These are phyloP conservation scores for Calonectria fujianensis DNA, from an alignment of 2,329 filamentous ascomycete genomes.

Conservation along the genomic window DNA sequence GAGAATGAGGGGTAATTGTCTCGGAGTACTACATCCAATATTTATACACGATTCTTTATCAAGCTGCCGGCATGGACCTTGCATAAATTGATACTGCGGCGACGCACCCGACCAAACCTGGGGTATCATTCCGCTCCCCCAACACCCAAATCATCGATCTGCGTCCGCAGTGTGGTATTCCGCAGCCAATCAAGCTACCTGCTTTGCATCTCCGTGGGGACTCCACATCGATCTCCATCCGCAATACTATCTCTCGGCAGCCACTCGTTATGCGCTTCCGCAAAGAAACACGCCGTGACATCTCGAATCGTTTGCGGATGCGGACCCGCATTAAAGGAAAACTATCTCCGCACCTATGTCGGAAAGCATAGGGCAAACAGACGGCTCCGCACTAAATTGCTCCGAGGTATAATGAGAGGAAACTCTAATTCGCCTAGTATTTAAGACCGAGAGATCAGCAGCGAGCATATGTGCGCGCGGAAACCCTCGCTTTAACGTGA, in stretches of 20 bases:
- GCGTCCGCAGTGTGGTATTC: slow-evolving; percentile 1
- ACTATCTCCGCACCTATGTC: neutral
- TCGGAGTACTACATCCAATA: neutral
- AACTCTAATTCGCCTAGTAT: slow-evolving; percentile 2
- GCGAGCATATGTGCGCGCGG: neutral
- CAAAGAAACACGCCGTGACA: neutral
- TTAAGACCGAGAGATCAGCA: neutral
- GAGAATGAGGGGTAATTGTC: neutral
- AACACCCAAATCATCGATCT: neutral
- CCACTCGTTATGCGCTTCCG: neutral
- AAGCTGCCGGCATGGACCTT: neutral
- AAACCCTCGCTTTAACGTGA: neutral
- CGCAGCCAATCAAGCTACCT: neutral
- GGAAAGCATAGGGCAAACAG: neutral
- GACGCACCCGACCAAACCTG: neutral
- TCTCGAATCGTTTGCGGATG: slow-evolving; percentile 28
- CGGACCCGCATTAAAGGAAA: slow-evolving; percentile 31
- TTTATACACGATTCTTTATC: neutral
- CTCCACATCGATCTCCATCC: neutral
- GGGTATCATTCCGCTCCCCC: neutral
- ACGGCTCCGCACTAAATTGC: neutral
- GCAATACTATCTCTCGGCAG: slow-evolving; percentile 1
- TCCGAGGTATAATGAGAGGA: neutral
- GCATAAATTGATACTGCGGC: neutral
- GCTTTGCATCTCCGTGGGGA: neutral